These are phyloP conservation scores for Atractiella rhizophila DNA, from an alignment of 768 basidiomycete species.

Conservation along the genomic window DNA sequence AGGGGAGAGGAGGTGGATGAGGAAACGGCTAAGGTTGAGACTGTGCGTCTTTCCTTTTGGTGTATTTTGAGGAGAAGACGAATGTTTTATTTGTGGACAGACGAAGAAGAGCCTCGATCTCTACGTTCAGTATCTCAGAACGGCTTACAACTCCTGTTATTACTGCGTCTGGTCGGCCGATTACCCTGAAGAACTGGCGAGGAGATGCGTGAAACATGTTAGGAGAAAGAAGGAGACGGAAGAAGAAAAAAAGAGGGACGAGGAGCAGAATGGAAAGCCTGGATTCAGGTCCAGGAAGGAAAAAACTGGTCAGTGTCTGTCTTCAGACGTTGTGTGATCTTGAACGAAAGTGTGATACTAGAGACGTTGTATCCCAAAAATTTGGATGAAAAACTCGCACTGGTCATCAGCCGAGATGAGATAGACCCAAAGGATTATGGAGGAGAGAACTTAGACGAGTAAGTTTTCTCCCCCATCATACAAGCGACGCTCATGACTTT, in stretches of 20 bases:
- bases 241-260: slow-evolving; percentile 5
- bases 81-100: slow-evolving; percentile 14
- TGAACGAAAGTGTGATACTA: too few relatives aligned
- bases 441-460: slow-evolving; percentile 78
- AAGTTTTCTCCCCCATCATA: slow-evolving; percentile 20
- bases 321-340: too few relatives aligned
- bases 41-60: slow-evolving; percentile 7
- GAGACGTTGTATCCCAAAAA: slow-evolving; percentile 76
- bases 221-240: slow-evolving; percentile 22
- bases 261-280: slow-evolving; percentile 26
- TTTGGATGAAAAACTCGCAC: slow-evolving; percentile 60
- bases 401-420: slow-evolving; percentile 48
- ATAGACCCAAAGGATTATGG: slow-evolving; percentile 72
- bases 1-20: slow-evolving; percentile 22
- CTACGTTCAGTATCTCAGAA: slow-evolving; percentile 74
- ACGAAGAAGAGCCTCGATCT: slow-evolving; percentile 67
- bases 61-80: not conserved
- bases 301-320: slow-evolving; percentile 4
- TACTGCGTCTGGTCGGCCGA: slow-evolving; percentile 85
- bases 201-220: slow-evolving; percentile 78
- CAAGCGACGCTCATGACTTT: too few relatives aligned
- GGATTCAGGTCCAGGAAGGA: not conserved
- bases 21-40: slow-evolving; percentile 24
- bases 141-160: slow-evolving; percentile 84
- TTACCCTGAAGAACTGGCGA: slow-evolving; percentile 80